These are phyloP conservation scores for Amanita pseudoporphyria DNA, from an alignment of 768 basidiomycete species.

Conservation along the genomic window DNA sequence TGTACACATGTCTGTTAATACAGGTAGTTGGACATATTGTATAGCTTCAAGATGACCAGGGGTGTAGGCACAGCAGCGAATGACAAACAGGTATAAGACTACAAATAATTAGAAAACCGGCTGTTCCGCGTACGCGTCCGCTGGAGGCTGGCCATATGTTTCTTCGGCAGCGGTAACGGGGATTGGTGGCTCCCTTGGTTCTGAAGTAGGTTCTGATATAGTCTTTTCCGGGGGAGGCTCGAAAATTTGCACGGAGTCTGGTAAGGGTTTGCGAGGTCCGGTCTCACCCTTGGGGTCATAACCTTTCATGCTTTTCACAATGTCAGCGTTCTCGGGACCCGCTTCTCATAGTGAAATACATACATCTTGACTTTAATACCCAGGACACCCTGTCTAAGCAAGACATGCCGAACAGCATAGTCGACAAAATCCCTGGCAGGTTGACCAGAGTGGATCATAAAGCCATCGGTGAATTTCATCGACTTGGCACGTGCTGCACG, in stretches of 20 bases:
- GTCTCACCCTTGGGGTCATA: slow-evolving; percentile 85
- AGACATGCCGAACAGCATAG: slow-evolving; percentile 94
- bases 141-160: slow-evolving; percentile 33
- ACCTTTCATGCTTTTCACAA: slow-evolving; percentile 77
- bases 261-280: slow-evolving; percentile 90
- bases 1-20: background rate
- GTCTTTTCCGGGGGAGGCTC: slow-evolving; percentile 90
- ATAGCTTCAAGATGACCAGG: background rate
- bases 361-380: slow-evolving; percentile 99
- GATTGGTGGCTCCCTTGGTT: slow-evolving; percentile 69
- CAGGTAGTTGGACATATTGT: background rate
- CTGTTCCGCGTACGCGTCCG: slow-evolving; percentile 33
- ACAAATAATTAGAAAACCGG: slow-evolving; percentile 46
- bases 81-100: background rate
- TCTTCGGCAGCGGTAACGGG: slow-evolving; percentile 43
- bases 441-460: slow-evolving; percentile 99
- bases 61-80: no score
- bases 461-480: slow-evolving; percentile 99
- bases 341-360: slow-evolving; percentile 5
- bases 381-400: slow-evolving; percentile 96
- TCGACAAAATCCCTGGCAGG: slow-evolving; percentile 95
- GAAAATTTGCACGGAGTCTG: slow-evolving; percentile 85
- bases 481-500: slow-evolving; percentile 99
- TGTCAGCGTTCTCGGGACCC: slow-evolving; percentile 9
- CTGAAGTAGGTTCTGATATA: slow-evolving; percentile 81